These are phyloP conservation scores for Acanthamoeba sp. DNA, from an alignment of 208 protist species.

Conservation along the genomic window DNA sequence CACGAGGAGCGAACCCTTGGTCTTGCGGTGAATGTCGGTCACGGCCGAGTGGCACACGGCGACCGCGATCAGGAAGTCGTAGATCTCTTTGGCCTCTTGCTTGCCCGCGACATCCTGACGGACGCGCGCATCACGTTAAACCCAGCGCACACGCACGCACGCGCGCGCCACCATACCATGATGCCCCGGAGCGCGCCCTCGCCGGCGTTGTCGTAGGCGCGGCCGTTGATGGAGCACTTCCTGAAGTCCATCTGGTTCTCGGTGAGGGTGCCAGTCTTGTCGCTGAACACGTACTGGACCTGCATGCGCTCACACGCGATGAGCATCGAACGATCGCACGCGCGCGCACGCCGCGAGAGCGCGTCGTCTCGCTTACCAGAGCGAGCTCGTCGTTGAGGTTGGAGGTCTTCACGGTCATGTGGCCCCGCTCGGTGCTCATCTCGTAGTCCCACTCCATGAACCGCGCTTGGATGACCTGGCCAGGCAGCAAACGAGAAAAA, in stretches of 20 bases:
- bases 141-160: too few species aligned
- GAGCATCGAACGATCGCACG: too few species aligned
- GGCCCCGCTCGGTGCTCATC: slow-evolving; percentile 54
- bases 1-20: not conserved
- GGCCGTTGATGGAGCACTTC: slow-evolving; percentile 84
- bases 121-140: not conserved
- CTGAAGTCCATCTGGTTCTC: slow-evolving; percentile 87
- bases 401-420: slow-evolving; percentile 81
- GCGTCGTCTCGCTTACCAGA: not conserved
- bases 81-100: slow-evolving; percentile 49
- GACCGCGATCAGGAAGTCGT: slow-evolving; percentile 69
- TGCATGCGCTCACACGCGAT: slow-evolving; percentile 65
- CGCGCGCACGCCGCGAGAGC: too few species aligned
- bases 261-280: slow-evolving; percentile 89
- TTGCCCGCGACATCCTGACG: not conserved
- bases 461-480: slow-evolving; percentile 67
- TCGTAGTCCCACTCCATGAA: slow-evolving; percentile 86
- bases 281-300: slow-evolving; percentile 86
- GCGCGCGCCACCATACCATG: not conserved
- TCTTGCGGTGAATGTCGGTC: slow-evolving; percentile 31
- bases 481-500: not conserved
- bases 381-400: slow-evolving; percentile 85
- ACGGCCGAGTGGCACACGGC: slow-evolving; percentile 68
- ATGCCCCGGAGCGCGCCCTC: slow-evolving; percentile 59
- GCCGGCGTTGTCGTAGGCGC: slow-evolving; percentile 12